A percentile compares a stretch with the other conserved stretches of the same genome.
These are phyloP conservation scores for Umbelopsis vinacea DNA, from an alignment of 192 early-diverging fungal species.

Conservation along the genomic window DNA sequence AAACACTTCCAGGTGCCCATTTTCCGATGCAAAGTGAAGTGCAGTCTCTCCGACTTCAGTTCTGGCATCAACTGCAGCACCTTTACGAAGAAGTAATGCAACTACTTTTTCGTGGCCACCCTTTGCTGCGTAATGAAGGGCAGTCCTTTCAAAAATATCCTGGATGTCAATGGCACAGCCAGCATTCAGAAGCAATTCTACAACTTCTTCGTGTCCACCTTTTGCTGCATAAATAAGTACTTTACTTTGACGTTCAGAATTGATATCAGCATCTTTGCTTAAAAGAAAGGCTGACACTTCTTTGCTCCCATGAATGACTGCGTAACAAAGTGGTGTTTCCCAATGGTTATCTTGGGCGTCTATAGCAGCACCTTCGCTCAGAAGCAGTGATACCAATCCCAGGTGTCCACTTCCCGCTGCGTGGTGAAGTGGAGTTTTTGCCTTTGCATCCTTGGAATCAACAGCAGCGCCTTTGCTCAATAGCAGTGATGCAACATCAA, in stretches of 20 bases:
- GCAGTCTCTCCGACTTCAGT: no score
- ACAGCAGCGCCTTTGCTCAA: neutral
- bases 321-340: neutral
- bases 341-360: neutral
- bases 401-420: neutral
- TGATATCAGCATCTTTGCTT: neutral
- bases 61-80: no score
- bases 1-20: no score
- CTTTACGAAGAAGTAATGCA: no score
- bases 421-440: neutral
- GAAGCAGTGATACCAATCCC: neutral
- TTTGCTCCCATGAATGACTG: neutral
- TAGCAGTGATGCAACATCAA: no score
- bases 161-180: neutral
- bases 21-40: no score
- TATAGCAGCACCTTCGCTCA: neutral
- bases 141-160: neutral
- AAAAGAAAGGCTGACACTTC: neutral
- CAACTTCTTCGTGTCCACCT: neutral
- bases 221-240: neutral
- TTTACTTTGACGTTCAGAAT: neutral
- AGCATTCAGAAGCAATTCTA: neutral
- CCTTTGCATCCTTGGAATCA: neutral
- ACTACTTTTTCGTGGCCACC: no score
- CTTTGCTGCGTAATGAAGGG: no score